Percentiles rank a stretch among this genome's conserved stretches.
These are phyloP conservation scores for Alloteropsis angusta DNA, from an alignment of 202 grass and related monocot species.

Conservation along the genomic window DNA sequence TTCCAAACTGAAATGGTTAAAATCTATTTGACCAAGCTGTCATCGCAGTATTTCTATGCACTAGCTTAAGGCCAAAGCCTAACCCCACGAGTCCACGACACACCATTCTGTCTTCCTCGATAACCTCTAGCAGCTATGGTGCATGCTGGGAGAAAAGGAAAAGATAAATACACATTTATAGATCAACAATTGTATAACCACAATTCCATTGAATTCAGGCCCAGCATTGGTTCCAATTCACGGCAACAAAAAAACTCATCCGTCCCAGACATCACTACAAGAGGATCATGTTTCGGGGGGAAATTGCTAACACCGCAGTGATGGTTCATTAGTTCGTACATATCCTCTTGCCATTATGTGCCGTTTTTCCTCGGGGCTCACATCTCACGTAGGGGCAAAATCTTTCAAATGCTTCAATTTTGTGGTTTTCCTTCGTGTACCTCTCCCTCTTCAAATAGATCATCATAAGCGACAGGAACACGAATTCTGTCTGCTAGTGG, in stretches of 20 bases:
- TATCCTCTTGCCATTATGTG: not conserved
- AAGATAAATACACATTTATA: not conserved
- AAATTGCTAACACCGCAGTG: not conserved
- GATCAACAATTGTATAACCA: not conserved
- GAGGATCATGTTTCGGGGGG: not conserved
- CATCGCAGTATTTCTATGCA: not conserved
- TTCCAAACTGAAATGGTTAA: not conserved
- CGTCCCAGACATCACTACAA: not conserved
- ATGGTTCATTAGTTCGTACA: not conserved
- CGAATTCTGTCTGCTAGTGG: conserved; percentile 65
- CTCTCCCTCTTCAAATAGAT: conserved; percentile 91
- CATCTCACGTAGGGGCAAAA: not conserved
- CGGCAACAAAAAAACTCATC: not conserved
- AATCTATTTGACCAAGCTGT: not conserved
- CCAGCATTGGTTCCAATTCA: not conserved
- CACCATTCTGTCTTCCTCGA: not conserved
- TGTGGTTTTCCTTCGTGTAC: conserved; percentile 44
- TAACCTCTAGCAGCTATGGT: not conserved
- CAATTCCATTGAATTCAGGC: not conserved
- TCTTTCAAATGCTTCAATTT: conserved; percentile 12
- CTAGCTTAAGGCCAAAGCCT: not conserved
- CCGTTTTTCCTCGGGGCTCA: not conserved
- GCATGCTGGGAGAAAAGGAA: not conserved
- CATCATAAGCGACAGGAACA: conserved; percentile 67
- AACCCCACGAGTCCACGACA: too few species aligned